Evolutionary conservation across 441 rosid species (phyloP), one percentile per base, ranked within the genome.

Genomic region (Mallotus japonicus): DNA sequence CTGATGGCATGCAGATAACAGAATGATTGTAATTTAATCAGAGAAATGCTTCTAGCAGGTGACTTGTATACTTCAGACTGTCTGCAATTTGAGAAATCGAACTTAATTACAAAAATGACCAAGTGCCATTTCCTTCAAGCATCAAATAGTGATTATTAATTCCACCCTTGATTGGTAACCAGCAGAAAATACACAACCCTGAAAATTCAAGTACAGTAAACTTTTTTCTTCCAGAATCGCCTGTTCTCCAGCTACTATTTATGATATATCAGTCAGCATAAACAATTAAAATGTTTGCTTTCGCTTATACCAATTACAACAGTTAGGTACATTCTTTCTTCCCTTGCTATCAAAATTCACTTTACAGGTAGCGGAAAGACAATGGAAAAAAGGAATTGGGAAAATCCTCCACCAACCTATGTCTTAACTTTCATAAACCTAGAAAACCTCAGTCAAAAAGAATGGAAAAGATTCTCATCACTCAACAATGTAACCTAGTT

Each of bases 271-370:
- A 46, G 76, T 53, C 71, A 73, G 69, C 73, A 40, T 67, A 75
- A 83, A 67, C 77, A 77, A 82, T 70, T 49, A 76, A 72, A 78
- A 75, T 19, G 67, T 76, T 72, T 55, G 28, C 73, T 81, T 78
- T 73, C 37, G 70, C 78, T 84, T 82, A 76, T 75, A 81, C 83
- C 89, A 80, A 67, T 83, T 87, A 87, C 91, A 89, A 85, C 88
- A 87, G 70, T 79, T 80, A 73, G 72, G 77, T 82, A 84, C 86
- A 86, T 73, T 65, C 71, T 44, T 73, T 78, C 79, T 75, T 78
- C 79, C 76, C 89, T 75, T 71, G 80, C 86, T 81, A 80, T 85
- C 86, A 86, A 89, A 86, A 86, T 78, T 86, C 84, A 86, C 88
- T 87, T 89, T 87, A 89, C 91, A 89, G 80, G 82, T 75, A 79